Conservation (phyloP, 176 grass and related monocot species). For the Ananas comosus region DNA sequence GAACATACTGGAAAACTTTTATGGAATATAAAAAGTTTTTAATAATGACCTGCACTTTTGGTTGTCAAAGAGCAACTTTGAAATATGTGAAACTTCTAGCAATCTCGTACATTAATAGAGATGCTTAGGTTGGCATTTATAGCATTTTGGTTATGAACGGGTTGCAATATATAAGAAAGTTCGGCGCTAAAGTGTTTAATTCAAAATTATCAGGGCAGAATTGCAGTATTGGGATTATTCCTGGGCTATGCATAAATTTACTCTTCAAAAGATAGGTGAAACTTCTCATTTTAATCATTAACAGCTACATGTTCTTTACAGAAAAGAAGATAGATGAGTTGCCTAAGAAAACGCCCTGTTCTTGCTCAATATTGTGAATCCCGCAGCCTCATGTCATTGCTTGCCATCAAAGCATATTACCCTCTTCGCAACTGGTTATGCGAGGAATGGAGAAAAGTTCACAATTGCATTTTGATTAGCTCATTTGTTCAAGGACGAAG, state of each 20-base stretch:
- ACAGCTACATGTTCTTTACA: neutral
- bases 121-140: too few relatives aligned
- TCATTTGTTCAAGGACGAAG: neutral
- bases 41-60: too few relatives aligned
- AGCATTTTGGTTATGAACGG: too few relatives aligned
- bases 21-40: too few relatives aligned
- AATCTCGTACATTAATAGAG: too few relatives aligned
- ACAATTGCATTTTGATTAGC: neutral
- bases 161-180: too few relatives aligned
- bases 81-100: too few relatives aligned
- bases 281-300: neutral
- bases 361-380: slow-evolving; percentile 5
- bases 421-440: neutral
- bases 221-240: too few relatives aligned
- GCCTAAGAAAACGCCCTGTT: slow-evolving; percentile 2
- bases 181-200: too few relatives aligned
- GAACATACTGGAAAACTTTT: neutral
- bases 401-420: neutral
- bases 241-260: neutral
- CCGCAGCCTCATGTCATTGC: neutral
- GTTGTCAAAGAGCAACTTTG: too few relatives aligned
- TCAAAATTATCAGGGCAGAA: too few relatives aligned
- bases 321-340: slow-evolving; percentile 10
- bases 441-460: neutral
- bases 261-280: neutral